A percentile compares a stretch with the other conserved stretches of the same genome.
Evolutionary conservation across 140 eudicot genomes (phyloP).

Genomic region (Ambrosia hybrid): DNA sequence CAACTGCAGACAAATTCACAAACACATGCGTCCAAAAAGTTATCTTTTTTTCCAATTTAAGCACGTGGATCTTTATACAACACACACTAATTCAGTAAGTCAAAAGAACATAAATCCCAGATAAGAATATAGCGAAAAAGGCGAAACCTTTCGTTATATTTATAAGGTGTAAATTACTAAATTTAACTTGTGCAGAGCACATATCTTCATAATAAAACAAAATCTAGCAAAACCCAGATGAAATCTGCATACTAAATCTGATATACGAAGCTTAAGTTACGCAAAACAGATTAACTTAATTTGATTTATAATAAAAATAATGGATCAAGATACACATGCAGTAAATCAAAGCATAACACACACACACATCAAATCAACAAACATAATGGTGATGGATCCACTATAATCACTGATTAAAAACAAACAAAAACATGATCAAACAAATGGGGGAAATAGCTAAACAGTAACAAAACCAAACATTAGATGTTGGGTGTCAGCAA

Average conservation of each 20-base stretch:
- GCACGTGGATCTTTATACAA: conserved; percentile 25
- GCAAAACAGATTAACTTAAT: conserved; percentile 10
- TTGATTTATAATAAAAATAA: not conserved
- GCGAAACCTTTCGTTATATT: conserved; percentile 9
- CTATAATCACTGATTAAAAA: not conserved
- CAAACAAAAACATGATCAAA: not conserved
- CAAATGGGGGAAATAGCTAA: not conserved
- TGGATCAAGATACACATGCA: conserved; percentile 21
- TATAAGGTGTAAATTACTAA: not conserved
- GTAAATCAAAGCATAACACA: conserved; percentile 6
- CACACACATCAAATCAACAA: conserved; percentile 10
- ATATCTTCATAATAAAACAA: conserved; percentile 1
- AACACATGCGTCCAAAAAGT: conserved; percentile 26
- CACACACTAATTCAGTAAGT: conserved; percentile 12
- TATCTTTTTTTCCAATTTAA: not conserved
- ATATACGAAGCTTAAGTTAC: not conserved
- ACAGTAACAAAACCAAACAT: conserved; percentile 18
- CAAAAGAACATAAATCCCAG: not conserved
- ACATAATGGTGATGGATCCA: conserved; percentile 34
- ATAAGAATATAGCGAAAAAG: not conserved
- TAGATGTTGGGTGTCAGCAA: conserved; percentile 8
- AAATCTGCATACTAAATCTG: conserved; percentile 23
- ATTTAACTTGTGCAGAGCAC: conserved; percentile 19
- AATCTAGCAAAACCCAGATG: conserved; percentile 16
- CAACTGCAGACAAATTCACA: conserved; percentile 15